Evolutionary conservation across 1,139 yeast species (phyloP), one percentile per base, ranked within the genome.

Genomic region (Tardiomyces depauwii): DNA sequence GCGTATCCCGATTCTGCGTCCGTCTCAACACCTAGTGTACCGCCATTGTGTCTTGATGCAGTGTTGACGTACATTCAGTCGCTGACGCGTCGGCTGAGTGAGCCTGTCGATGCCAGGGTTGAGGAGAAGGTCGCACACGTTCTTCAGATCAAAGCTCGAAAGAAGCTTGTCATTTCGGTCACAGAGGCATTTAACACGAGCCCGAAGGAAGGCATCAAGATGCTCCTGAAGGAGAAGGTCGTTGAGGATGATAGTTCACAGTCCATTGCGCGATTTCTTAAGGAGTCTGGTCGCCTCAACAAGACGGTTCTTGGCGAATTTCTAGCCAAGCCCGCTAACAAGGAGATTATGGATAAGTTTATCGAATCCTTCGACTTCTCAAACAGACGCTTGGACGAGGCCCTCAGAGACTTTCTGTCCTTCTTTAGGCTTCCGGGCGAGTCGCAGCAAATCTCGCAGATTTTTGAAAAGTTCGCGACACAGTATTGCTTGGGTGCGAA

Each of bases 381-480:
- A 36, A 82, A 77, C 42, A 70, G 84, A 54, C 74, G 98, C 56
- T 88, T 93, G 1, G 98, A 93, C 63, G 97, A 91, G 63, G 96
- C 96, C 0, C 70, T 93, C 48, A 74, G 99, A 55, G 74, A 86
- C 45, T 65, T 93, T 51, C 71, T 93, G 54, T 83, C 86, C 46
- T 76, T 85, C 14, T 91, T 93, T 60, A 77, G 99, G 63, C 72
- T 93, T 47, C 98, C 98, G 0, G 99, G 99, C 44, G 99, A 93
- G 65, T 82, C 96, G 0, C 97, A 88, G 59, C 96, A 87, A 61
- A 91, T 93, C 61, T 97, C 89, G 62, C 76, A 96, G 58, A 77
- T 91, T 18, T 85, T 93, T 40, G 96, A 89, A 58, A 72, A 78
- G 18, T 91, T 93, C 65, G 89, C 95, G 4, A 81, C 78, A 42